phyloP scores from a whole-genome alignment of 1,284 basidiomycete species.

The Xerocomus nothofagi region DNA sequence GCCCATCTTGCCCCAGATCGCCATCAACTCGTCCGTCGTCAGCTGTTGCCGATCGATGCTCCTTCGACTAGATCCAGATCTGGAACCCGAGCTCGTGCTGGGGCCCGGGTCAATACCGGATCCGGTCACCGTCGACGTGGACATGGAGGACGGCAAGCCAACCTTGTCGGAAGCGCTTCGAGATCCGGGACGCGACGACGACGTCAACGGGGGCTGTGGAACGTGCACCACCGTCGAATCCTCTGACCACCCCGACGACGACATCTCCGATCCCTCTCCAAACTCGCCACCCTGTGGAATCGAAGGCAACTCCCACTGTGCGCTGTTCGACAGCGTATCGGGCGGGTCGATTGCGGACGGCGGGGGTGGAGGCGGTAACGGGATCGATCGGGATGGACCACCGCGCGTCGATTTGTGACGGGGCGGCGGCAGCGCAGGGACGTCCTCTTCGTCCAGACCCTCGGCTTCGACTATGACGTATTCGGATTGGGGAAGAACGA shows the following conservation, averaged over 20 bases:
- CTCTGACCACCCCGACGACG: constrained; percentile 45
- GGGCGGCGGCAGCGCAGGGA: constrained; percentile 47
- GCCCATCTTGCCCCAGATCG: constrained; percentile 73
- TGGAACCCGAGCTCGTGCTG: not conserved
- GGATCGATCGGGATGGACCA: constrained; percentile 32
- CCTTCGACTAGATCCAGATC: constrained; percentile 5
- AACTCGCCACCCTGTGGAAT: constrained; percentile 42
- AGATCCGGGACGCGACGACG: not conserved
- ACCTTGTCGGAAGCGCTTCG: not conserved
- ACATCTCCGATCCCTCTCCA: constrained; percentile 28
- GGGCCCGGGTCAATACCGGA: not conserved
- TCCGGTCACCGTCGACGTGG: not conserved
- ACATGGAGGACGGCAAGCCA: not conserved
- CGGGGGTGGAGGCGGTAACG: constrained; percentile 35
- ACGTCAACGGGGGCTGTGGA: constrained; percentile 13
- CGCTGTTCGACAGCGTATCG: constrained; percentile 19
- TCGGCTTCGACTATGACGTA: constrained; percentile 61
- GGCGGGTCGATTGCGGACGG: constrained; percentile 34
- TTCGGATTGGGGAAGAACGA: constrained; percentile 40
- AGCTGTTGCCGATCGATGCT: constrained; percentile 35
- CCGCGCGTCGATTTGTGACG: constrained; percentile 42
- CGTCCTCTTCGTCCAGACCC: constrained; percentile 32
- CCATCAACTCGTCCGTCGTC: constrained; percentile 63
- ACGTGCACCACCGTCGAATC: constrained; percentile 42
- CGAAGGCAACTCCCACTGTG: constrained; percentile 56